Evolutionary conservation across 2,329 filamentous ascomycete species (phyloP).

Genomic region (Aspergillus costaricaensis): DNA sequence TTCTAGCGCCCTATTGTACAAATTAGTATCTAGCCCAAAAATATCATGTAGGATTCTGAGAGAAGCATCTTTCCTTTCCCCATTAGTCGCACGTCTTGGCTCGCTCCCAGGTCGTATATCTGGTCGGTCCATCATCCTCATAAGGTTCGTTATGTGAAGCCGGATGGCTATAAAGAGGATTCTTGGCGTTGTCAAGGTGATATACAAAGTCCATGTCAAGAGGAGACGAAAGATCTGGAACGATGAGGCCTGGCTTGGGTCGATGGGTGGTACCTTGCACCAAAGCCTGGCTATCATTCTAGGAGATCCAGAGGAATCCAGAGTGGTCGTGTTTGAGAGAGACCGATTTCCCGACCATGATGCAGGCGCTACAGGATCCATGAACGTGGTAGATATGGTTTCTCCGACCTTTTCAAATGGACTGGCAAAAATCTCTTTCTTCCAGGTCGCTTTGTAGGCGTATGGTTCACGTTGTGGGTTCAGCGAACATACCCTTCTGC

Average conservation of each 20-base stretch:
- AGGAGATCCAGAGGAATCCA: neutral
- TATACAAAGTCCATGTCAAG: constrained; percentile 3
- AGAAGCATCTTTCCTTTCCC: constrained; percentile 2
- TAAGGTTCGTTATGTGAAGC: neutral
- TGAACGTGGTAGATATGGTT: constrained; percentile 1
- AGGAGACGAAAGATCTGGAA: neutral
- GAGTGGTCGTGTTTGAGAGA: constrained; percentile 8
- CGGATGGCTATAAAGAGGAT: constrained; percentile 6
- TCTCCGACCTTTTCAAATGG: constrained; percentile 15
- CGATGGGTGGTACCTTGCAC: constrained; percentile 1
- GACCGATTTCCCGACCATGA: constrained; percentile 8
- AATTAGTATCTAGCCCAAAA: no score
- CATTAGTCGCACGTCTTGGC: neutral
- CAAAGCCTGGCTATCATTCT: constrained; percentile 7
- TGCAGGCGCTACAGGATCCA: constrained; percentile 3
- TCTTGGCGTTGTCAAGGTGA: neutral
- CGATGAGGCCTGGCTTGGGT: neutral
- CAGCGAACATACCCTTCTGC: neutral
- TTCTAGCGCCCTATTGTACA: constrained; percentile 3
- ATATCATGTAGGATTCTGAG: no score
- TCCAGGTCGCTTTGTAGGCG: constrained; percentile 11
- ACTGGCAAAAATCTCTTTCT: constrained; percentile 12
- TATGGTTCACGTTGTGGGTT: neutral
- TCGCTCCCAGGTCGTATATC: constrained; percentile 10
- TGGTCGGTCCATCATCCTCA: constrained; percentile 11